Evolutionary conservation across 306 rosid genomes (phyloP), one percentile per base, ranked within the genome.

Genomic region (Quercus suber): DNA sequence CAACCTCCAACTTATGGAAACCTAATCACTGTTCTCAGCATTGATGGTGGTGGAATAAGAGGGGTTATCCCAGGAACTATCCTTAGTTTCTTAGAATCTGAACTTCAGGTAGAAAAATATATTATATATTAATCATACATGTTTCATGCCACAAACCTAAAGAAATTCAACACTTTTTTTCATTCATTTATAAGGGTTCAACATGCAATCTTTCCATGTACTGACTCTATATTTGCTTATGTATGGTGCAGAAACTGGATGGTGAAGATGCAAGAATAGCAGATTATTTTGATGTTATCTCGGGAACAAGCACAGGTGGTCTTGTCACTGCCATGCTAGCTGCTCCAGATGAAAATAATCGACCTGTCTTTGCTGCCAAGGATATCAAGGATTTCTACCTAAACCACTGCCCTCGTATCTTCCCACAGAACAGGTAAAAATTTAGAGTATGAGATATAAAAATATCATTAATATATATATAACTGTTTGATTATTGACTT

Each of bases 1-100:
- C 82, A 77, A 60, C 82, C 91, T 37, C 93, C 91, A 63, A 91
- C 91, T 21, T 89, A 87, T 68, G 93, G 93, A 33, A 86, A 86
- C 79, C 27, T 89, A 18, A 71, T 89, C 8, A 89, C 93, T 27
- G 68, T 91, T 75, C 93, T 91, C 37, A 91, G 93, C 82, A 87
- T 91, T 3, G 92, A 91, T 15, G 93, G 93, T 1, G 96, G 96
- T 58, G 93, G 93, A n/a, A 81, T 87, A 0, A 83, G 91, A 76
- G 93, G 96, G 43, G 45, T 91, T 56, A 91, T 91, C 45, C 96
- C 91, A 0, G 96, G 84, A 3, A 80, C 86, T 25, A 84, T 91
- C n/a, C 85, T 91, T 75, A 77, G 30, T 28, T 89, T 87, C 77
- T 85, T 91, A 17, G 93, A 91, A 70, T 84, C 91, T 2, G 88